Base-by-base conservation (phyloP, 1,139 yeast species). In the Hyphopichia khmerensis region DNA sequence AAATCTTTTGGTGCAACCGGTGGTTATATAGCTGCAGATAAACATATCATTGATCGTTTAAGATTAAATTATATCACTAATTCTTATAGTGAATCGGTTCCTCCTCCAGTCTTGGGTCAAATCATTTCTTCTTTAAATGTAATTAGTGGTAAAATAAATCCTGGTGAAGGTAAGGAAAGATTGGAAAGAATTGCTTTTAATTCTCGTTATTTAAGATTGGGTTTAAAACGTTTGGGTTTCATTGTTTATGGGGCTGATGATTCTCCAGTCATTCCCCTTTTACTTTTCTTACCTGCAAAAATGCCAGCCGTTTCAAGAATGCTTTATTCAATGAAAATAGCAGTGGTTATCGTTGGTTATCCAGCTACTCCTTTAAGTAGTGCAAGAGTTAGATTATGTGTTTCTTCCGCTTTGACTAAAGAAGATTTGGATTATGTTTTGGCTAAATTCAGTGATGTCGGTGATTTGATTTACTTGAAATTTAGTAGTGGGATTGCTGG, bases 1-100 rank as follows among this genome's bases (percentile, higher is more conserved):
- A 93, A 93, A 67, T 89, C 97, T 5, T 93, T 93, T 65, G 99
- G 99, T 59, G 98, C 99, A 24, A 90, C 98, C 38, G 99, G 99
- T 58, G 99, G 99, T 39, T 93, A 93, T 62, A 73, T 93, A 50
- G 95, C 96, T 18, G 95, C 86, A 41, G 76, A 77, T 50, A 77
- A 80, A 57, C 67, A 64, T 40, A 68, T 88, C 36, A 85, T 91
- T 44, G 91, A 89, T 53, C 78, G 84, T 54, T 69, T 93, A 47
- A 82, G 93, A 65, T 55, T 87, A 38, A 83, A 80, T 54, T 82
- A 88, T 56, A 77, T 89, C 50, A 86, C 93, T 36, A 81, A 84
- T 51, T 75, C 72, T 39, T 87, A 90, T 59, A 82, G 95, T 33
- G 99, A 93, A 67, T 73, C 95, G 17, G 85, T 86, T 38, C 81